Evolutionary conservation across 2,329 filamentous ascomycete genomes (phyloP).

Genomic region (Dactylellina cionopaga): DNA sequence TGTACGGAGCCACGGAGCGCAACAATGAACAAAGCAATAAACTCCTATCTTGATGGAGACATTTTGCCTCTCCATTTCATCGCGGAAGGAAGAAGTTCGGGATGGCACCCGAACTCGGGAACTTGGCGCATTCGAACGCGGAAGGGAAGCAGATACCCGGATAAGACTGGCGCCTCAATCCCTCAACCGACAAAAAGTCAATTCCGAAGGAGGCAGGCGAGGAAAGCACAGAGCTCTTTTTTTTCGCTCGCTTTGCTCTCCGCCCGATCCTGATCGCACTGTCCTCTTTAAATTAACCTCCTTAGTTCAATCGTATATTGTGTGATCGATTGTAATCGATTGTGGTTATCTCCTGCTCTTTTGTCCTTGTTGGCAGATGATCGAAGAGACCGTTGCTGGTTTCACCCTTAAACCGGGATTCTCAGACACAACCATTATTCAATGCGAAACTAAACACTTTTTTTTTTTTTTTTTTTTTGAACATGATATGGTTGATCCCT

Average conservation of each 20-base stretch:
- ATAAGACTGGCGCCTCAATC: conserved; percentile 41
- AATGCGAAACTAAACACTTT: background rate
- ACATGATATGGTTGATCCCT: too few relatives aligned
- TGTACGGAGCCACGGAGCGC: too few relatives aligned
- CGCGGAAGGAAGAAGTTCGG: conserved; percentile 1
- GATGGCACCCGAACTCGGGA: conserved; percentile 35
- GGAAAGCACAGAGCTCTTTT: conserved; percentile 1
- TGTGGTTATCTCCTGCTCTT: too few relatives aligned
- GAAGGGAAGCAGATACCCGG: conserved; percentile 49
- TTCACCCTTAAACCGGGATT: background rate
- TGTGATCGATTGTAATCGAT: too few relatives aligned
- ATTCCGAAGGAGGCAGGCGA: conserved; percentile 23
- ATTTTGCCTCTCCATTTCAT: too few relatives aligned
- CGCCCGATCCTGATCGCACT: background rate
- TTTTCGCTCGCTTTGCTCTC: background rate
- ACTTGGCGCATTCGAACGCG: conserved; percentile 38
- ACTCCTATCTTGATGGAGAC: background rate
- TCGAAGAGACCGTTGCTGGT: background rate
- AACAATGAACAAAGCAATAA: too few relatives aligned
- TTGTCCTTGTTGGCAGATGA: conserved; percentile 1
- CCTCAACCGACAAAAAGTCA: conserved; percentile 30
- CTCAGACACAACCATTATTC: background rate
- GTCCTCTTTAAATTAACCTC: background rate
- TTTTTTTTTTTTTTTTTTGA: too few relatives aligned
- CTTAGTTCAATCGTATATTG: too few relatives aligned